These are phyloP conservation scores for Diaporthe ampelina DNA, from an alignment of 2,329 filamentous ascomycete genomes.

Conservation along the genomic window DNA sequence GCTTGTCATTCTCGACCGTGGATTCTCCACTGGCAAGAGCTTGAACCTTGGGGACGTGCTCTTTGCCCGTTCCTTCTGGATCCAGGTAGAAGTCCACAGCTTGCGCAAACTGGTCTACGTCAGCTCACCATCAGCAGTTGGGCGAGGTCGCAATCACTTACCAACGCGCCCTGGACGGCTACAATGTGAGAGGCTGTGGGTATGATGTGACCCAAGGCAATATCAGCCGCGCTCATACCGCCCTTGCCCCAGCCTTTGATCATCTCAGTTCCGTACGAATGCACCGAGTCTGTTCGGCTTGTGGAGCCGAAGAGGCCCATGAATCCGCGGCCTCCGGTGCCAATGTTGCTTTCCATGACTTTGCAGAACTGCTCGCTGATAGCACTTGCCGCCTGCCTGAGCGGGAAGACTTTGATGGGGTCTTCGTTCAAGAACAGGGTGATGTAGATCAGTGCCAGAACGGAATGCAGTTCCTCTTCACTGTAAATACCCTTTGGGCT, in stretches of 20 bases:
- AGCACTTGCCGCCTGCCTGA: conserved; percentile 70
- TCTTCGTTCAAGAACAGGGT: conserved; percentile 77
- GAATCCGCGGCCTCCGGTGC: conserved; percentile 63
- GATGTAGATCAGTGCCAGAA: conserved; percentile 75
- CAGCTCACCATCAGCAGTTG: not conserved
- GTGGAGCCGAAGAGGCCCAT: conserved; percentile 66
- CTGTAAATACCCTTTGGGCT: conserved; percentile 71
- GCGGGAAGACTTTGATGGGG: conserved; percentile 74
- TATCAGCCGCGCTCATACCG: conserved; percentile 73
- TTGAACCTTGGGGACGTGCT: conserved; percentile 73
- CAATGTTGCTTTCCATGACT: conserved; percentile 75
- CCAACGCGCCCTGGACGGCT: conserved; percentile 78
- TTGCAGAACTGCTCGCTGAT: conserved; percentile 71
- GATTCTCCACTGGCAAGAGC: conserved; percentile 68
- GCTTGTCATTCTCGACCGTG: conserved; percentile 70
- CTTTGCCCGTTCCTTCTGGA: conserved; percentile 63
- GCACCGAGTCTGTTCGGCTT: conserved; percentile 67
- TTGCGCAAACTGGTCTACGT: conserved; percentile 72
- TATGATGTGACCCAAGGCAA: conserved; percentile 79
- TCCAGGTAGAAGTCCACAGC: conserved; percentile 81
- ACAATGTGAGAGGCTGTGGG: conserved; percentile 77
- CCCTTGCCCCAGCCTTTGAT: conserved; percentile 75
- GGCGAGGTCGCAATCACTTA: conserved; percentile 55
- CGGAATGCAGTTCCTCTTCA: conserved; percentile 70
- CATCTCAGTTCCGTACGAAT: conserved; percentile 75